Evolutionary conservation across 352 stramenopile genomes (phyloP).

Genomic region (Phytophthora litchii): DNA sequence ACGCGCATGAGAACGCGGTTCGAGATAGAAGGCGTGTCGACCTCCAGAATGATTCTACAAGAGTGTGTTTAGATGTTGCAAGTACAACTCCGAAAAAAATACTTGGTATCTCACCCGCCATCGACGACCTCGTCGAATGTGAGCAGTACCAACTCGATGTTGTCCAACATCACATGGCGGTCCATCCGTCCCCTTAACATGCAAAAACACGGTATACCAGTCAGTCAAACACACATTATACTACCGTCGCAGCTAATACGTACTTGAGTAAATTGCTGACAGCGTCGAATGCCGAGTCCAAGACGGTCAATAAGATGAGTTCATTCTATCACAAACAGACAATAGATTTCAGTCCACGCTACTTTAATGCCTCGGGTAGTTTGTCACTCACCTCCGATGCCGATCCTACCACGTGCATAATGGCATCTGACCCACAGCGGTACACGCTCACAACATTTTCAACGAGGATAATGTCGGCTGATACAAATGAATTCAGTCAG

Average conservation of each 20-base stretch:
- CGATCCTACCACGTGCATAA: slow-evolving; percentile 90
- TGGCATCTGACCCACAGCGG: slow-evolving; percentile 85
- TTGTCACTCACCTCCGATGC: slow-evolving; percentile 60
- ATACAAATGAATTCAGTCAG: slow-evolving; percentile 8
- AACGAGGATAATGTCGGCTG: slow-evolving; percentile 89
- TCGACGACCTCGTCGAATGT: slow-evolving; percentile 92
- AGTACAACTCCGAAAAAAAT: not conserved
- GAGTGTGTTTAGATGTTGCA: slow-evolving; percentile 4
- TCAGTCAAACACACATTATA: slow-evolving; percentile 7
- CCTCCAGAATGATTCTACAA: slow-evolving; percentile 85
- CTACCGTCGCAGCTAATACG: slow-evolving; percentile 24
- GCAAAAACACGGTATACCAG: not conserved
- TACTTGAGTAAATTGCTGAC: slow-evolving; percentile 89
- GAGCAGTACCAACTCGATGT: slow-evolving; percentile 91
- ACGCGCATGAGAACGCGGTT: slow-evolving; percentile 93
- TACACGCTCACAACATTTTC: slow-evolving; percentile 93
- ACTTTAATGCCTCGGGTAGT: not conserved
- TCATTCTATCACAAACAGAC: slow-evolving; percentile 71
- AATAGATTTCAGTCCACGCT: not conserved
- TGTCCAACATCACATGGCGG: slow-evolving; percentile 89
- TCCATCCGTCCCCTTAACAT: slow-evolving; percentile 77
- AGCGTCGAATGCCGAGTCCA: slow-evolving; percentile 86
- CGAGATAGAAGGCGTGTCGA: slow-evolving; percentile 88
- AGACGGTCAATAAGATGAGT: slow-evolving; percentile 85
- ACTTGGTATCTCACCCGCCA: slow-evolving; percentile 59